A percentile compares a stretch with the other conserved stretches of the same genome.
These are phyloP conservation scores for Musa troglodytarum DNA, from an alignment of 176 grass and related monocot genomes.

Conservation along the genomic window DNA sequence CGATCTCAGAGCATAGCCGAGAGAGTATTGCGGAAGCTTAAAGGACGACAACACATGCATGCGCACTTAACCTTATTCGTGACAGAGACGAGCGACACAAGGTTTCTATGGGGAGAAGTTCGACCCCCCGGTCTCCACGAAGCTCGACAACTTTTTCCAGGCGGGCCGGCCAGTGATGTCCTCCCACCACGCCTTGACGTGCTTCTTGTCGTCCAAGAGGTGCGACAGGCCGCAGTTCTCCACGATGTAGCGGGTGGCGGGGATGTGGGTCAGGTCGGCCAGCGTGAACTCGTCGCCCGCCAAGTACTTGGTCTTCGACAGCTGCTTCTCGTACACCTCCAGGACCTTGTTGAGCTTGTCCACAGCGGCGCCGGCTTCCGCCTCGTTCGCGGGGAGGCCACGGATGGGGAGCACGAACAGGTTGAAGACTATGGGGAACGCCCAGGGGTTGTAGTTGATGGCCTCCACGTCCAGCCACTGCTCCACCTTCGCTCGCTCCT, in stretches of 20 bases:
- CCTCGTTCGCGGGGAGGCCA: slow-evolving; percentile 2
- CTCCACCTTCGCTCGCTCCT: slow-evolving; percentile 20
- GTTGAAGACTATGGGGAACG: slow-evolving; percentile 13
- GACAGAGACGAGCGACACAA: too few species aligned
- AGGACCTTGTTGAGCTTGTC: slow-evolving; percentile 11
- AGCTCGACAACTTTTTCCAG: slow-evolving; percentile 11
- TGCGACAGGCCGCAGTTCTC: slow-evolving; percentile 5
- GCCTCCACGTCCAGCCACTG: slow-evolving; percentile 25
- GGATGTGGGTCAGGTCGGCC: slow-evolving; percentile 26
- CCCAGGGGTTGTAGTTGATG: slow-evolving; percentile 20
- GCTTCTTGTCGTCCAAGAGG: slow-evolving; percentile 8
- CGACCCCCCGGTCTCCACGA: slow-evolving; percentile 4
- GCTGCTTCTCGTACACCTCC: slow-evolving; percentile 17
- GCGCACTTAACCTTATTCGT: too few species aligned
- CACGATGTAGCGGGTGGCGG: neutral
- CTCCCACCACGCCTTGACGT: slow-evolving; percentile 24
- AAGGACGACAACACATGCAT: too few species aligned
- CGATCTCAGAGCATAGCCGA: too few species aligned
- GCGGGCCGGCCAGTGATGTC: slow-evolving; percentile 16
- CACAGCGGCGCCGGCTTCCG: neutral
- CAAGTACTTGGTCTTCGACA: slow-evolving; percentile 21
- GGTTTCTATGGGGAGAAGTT: neutral
- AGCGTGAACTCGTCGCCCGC: slow-evolving; percentile 20
- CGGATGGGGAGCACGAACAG: slow-evolving; percentile 1
- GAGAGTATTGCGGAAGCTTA: too few species aligned